Evolutionary conservation across 2,329 filamentous ascomycete genomes (phyloP), one percentile per base, ranked within the genome.

Genomic region (Clarireedia hainanense): DNA sequence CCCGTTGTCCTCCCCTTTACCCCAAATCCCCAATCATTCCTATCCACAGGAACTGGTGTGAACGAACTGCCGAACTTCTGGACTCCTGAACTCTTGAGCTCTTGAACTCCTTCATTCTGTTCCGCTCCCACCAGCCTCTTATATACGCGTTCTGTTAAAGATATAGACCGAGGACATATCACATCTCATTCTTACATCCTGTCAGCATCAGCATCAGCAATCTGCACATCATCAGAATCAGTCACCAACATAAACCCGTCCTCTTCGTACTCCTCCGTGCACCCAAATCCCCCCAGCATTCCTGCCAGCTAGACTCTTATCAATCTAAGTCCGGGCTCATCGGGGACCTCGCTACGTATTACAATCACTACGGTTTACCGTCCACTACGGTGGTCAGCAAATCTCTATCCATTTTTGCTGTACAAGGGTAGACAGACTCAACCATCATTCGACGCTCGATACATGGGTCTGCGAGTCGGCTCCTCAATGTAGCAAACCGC

Each of bases 401-500:
- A 15, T 6, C 27, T 15, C 43, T 12, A 20, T 40, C 43, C 17
- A 17, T 48, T 40, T 48, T 54, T 14, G 24, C 40, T 39, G 51
- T 12, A 39, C 51, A 54, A 54, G 51, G 51, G 23, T 48, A 48
- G 34, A 48, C 27, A 48, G 37, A 10, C 37, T 24, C 42, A n/a
- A 26, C 51, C 27, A 26, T 49, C 51, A 54, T 54, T 52, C 47
- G 48, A 51, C 40, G 23, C 9, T 52, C 23, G 42, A 17, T 52
- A 30, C 54, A 23, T 43, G 49, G 47, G 48, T 56, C 46, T 36
- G 37, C 39, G 39, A 34, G 7, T 55, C 43, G 30, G 23, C 34
- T 51, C 12, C 34, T 36, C 36, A 51, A 50, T 56, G 47, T 49
- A 56, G 51, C 47, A 49, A 49, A 48, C 55, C 48, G 53, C 57